These are phyloP conservation scores for Lactarius trivialis DNA, from an alignment of 768 basidiomycete genomes.

Conservation along the genomic window DNA sequence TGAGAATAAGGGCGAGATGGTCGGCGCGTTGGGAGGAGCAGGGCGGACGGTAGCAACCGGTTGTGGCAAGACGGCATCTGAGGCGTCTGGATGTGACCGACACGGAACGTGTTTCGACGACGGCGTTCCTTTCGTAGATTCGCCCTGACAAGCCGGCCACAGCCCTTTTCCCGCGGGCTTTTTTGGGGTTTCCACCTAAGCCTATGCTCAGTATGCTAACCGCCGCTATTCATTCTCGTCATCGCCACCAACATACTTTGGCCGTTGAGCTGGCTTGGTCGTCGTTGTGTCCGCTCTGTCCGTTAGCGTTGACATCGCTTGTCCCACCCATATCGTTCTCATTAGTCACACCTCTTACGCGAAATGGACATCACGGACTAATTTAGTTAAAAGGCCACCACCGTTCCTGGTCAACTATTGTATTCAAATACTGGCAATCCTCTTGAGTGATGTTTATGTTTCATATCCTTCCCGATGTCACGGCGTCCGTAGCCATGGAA, in stretches of 20 bases:
- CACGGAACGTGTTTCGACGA: slow-evolving; percentile 75
- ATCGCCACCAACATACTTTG: neutral
- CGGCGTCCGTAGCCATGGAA: slow-evolving; percentile 14
- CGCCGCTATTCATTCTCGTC: neutral
- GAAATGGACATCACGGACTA: slow-evolving; percentile 7
- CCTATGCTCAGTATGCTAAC: neutral
- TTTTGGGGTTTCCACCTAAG: neutral
- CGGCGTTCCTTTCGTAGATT: slow-evolving; percentile 36
- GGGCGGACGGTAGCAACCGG: slow-evolving; percentile 49
- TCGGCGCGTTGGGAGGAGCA: slow-evolving; percentile 41
- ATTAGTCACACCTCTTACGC: slow-evolving; percentile 15
- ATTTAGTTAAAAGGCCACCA: slow-evolving; percentile 3
- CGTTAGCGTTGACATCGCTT: slow-evolving; percentile 3
- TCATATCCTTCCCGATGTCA: slow-evolving; percentile 10
- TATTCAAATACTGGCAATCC: slow-evolving; percentile 1
- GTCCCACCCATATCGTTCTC: neutral
- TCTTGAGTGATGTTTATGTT: neutral
- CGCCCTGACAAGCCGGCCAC: slow-evolving; percentile 21
- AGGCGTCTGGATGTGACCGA: slow-evolving; percentile 51
- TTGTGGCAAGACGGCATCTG: slow-evolving; percentile 46
- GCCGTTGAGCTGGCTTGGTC: slow-evolving; percentile 2
- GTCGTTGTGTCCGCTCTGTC: neutral
- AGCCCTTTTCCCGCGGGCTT: slow-evolving; percentile 9
- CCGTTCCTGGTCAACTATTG: slow-evolving; percentile 19
- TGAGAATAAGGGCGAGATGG: slow-evolving; percentile 40